Evolutionary conservation across 805 yeast genomes (phyloP).

Genomic region (Wickerhamomyces rabaulensis): DNA sequence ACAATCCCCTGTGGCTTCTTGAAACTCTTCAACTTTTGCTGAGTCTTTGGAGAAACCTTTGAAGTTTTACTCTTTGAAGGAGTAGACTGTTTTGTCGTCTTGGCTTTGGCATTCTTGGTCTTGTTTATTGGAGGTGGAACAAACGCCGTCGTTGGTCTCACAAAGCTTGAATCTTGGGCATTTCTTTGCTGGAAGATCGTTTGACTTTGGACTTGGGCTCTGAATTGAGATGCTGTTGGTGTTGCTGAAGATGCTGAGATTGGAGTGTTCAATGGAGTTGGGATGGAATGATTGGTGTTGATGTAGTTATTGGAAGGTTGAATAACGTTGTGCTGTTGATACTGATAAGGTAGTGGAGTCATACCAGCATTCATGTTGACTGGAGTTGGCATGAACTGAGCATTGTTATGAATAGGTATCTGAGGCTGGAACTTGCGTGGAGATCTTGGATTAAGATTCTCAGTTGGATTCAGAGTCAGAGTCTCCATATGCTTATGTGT

Average conservation of each 20-base stretch:
- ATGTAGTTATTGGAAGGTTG: background rate
- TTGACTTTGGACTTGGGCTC: constrained; percentile 16
- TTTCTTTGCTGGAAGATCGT: constrained; percentile 10
- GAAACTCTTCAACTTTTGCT: background rate
- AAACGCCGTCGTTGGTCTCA: background rate
- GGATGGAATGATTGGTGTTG: background rate
- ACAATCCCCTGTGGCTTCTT: background rate
- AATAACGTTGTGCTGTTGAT: background rate
- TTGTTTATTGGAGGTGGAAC: background rate
- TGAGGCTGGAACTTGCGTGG: background rate
- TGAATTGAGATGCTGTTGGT: constrained; percentile 11
- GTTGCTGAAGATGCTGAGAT: constrained; percentile 4
- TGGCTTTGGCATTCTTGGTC: background rate
- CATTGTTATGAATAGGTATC: background rate
- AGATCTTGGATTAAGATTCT: constrained; percentile 4
- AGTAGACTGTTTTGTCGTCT: background rate
- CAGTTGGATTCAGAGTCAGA: constrained; percentile 8
- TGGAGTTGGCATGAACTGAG: background rate
- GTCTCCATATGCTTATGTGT: constrained; percentile 5
- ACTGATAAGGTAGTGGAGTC: background rate
- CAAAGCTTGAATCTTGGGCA: background rate
- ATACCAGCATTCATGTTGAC: background rate
- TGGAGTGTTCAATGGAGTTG: background rate
- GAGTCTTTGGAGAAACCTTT: background rate
- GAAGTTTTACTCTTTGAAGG: background rate